phyloP scores from a whole-genome alignment of 2,329 filamentous ascomycete genomes.

The Helminthosporium solani region DNA sequence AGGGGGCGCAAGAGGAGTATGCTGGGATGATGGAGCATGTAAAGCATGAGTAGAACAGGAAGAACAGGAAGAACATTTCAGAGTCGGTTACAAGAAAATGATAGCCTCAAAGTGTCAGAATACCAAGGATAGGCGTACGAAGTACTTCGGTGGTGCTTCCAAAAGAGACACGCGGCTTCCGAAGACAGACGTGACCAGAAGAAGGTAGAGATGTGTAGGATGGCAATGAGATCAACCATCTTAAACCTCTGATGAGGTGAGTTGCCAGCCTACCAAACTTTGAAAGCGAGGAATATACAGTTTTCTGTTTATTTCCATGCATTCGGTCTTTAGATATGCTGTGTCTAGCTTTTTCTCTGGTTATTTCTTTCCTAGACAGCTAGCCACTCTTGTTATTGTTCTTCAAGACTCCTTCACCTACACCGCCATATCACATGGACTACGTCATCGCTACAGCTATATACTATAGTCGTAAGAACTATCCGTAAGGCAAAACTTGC shows the following conservation, averaged over 20 bases:
- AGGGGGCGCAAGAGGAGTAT: conserved; percentile 95
- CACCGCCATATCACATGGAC: not conserved
- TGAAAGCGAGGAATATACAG: too few relatives aligned
- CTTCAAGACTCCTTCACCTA: not conserved
- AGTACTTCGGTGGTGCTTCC: too few relatives aligned
- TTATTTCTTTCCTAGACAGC: not conserved
- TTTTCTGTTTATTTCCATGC: too few relatives aligned
- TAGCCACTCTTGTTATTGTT: not conserved
- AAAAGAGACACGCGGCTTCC: too few relatives aligned
- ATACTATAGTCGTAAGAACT: not conserved
- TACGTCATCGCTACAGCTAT: not conserved
- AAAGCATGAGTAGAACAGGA: not conserved
- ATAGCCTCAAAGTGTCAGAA: not conserved
- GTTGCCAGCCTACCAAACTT: too few relatives aligned
- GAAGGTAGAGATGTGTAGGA: too few relatives aligned
- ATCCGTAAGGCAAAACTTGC: too few relatives aligned
- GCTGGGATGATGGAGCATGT: conserved; percentile 64
- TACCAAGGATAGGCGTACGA: not conserved
- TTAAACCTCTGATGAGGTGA: too few relatives aligned
- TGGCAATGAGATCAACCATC: too few relatives aligned
- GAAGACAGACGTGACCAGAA: too few relatives aligned
- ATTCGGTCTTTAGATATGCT: not conserved
- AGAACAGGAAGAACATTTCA: not conserved
- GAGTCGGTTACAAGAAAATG: not conserved
- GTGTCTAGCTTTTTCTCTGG: not conserved